These are phyloP conservation scores for Aspergillus novoparasiticus DNA, from an alignment of 2,329 filamentous ascomycete genomes.

Conservation along the genomic window DNA sequence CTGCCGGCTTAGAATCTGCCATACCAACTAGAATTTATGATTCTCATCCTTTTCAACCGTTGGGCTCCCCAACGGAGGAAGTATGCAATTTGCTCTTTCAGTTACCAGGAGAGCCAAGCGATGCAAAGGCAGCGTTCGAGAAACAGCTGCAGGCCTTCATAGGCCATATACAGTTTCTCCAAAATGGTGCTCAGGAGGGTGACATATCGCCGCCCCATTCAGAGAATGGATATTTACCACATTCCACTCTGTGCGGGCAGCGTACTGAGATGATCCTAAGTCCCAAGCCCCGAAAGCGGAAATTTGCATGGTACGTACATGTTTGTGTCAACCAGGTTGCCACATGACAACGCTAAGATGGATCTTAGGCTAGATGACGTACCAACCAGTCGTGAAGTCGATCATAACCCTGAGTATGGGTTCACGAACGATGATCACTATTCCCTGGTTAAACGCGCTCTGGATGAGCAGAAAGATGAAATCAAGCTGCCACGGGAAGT, in stretches of 20 bases:
- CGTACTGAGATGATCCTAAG: too few species aligned
- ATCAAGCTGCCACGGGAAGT: background rate
- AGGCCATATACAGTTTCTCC: background rate
- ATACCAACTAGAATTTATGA: background rate
- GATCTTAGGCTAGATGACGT: background rate
- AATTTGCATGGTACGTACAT: background rate
- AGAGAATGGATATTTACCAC: background rate
- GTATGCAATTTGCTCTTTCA: background rate
- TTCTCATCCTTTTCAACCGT: background rate
- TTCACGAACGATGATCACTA: background rate
- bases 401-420: background rate
- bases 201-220: background rate
- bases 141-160: background rate
- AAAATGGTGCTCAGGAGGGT: background rate
- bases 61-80: background rate
- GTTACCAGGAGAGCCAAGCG: background rate
- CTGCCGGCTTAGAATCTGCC: background rate
- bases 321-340: background rate
- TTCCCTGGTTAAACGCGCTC: background rate
- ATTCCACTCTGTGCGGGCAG: background rate
- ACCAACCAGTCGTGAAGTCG: background rate
- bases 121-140: background rate
- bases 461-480: background rate
- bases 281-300: background rate
- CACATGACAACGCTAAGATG: background rate